A percentile compares a stretch with the other conserved stretches of the same genome.
Evolutionary conservation across 768 basidiomycete species (phyloP).

Genomic region (Chiua virens): DNA sequence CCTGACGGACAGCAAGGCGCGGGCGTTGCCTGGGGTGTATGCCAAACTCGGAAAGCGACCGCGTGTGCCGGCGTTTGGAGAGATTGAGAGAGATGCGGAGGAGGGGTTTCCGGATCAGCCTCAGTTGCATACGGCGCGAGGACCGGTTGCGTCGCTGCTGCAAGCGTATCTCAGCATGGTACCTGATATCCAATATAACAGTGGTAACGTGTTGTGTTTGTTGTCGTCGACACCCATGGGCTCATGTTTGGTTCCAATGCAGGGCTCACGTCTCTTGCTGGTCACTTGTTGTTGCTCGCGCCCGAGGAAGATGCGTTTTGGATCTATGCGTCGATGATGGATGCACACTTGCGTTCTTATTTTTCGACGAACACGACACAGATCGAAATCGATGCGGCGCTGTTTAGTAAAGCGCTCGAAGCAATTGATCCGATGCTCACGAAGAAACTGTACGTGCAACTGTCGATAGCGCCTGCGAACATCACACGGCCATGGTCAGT

Average conservation of each 20-base stretch:
- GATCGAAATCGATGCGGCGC: slow-evolving; percentile 71
- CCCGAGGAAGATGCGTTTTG: slow-evolving; percentile 91
- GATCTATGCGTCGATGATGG: slow-evolving; percentile 88
- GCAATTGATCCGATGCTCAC: slow-evolving; percentile 54
- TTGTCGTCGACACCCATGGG: not conserved
- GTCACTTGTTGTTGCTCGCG: slow-evolving; percentile 68
- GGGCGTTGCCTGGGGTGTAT: slow-evolving; percentile 69
- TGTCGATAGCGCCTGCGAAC: slow-evolving; percentile 55
- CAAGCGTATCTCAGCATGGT: slow-evolving; percentile 86
- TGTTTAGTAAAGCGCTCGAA: slow-evolving; percentile 74
- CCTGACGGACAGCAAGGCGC: slow-evolving; percentile 73
- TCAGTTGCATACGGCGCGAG: slow-evolving; percentile 55
- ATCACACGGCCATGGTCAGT: slow-evolving; percentile 66
- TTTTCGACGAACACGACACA: slow-evolving; percentile 62
- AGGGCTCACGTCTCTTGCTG: slow-evolving; percentile 72
- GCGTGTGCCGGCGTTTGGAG: slow-evolving; percentile 44
- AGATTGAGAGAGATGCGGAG: slow-evolving; percentile 61
- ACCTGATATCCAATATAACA: slow-evolving; percentile 70
- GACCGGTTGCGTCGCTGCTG: slow-evolving; percentile 55
- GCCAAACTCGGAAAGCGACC: slow-evolving; percentile 57
- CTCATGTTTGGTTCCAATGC: not conserved
- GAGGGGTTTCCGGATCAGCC: slow-evolving; percentile 56
- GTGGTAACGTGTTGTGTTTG: slow-evolving; percentile 42
- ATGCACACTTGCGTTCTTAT: slow-evolving; percentile 75
- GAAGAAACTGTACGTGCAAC: slow-evolving; percentile 64